Conservation (phyloP, 768 basidiomycete species). For the Steccherinum ochraceum region DNA sequence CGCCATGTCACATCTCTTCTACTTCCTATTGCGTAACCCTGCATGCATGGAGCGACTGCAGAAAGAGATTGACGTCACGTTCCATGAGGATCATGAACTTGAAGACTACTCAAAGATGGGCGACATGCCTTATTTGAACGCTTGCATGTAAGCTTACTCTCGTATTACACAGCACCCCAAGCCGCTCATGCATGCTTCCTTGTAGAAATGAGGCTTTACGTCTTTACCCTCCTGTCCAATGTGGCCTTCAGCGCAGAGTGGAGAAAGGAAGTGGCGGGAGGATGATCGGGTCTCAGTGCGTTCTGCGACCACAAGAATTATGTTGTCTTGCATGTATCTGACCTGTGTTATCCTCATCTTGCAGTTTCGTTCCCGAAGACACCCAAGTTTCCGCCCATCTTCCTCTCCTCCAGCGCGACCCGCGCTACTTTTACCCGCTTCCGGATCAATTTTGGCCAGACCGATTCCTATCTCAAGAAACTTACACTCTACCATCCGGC, state of each 20-base stretch:
- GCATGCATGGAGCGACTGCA: conserved; percentile 28
- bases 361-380: conserved; percentile 37
- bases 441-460: conserved; percentile 38
- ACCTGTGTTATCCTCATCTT: background rate
- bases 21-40: conserved; percentile 33
- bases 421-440: conserved; percentile 34
- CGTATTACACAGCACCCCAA: too few species aligned
- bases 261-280: conserved; percentile 16
- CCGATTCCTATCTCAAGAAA: conserved; percentile 27
- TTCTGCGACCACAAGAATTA: too few species aligned
- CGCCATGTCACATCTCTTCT: conserved; percentile 33
- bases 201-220: conserved; percentile 41
- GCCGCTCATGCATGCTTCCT: too few species aligned
- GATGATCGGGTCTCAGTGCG: conserved; percentile 28
- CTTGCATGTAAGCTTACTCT: conserved; percentile 5
- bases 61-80: conserved; percentile 33
- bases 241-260: conserved; percentile 20
- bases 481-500: background rate
- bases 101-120: conserved; percentile 18
- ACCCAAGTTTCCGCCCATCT: conserved; percentile 30
- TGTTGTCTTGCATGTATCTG: background rate
- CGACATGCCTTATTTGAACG: conserved; percentile 29
- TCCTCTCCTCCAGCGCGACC: conserved; percentile 37
- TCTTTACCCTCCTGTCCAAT: conserved; percentile 38
- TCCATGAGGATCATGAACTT: conserved; percentile 21